Evolutionary conservation across 345 rosid genomes (phyloP), one percentile per base, ranked within the genome.

Genomic region (Rhodamnia argentea): DNA sequence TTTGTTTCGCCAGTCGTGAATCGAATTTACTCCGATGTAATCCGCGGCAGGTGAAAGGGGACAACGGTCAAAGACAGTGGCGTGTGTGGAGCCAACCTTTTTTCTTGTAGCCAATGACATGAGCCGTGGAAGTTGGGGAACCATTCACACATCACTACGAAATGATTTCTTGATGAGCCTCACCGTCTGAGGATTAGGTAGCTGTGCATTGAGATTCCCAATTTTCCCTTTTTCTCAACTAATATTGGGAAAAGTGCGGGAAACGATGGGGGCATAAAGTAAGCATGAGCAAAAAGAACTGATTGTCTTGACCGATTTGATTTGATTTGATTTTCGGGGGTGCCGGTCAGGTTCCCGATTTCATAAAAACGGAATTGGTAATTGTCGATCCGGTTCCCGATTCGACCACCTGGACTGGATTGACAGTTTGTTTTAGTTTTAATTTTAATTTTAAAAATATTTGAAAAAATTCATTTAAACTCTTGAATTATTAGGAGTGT

Each of bases 321-420:
- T 10, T 10, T 2, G 12, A 10, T 50, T 50, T 50, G 40, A 37
- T 37, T 44, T 44, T 5, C 47, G 9, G 6, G 1, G 1, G 9
- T 7, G 7, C 47, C 9, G 6, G 7, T 44, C 51, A 1, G 51
- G 11, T 9, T 47, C 11, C 11, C 51, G 13, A 50, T 11, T 50
- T 2, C 52, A 50, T 50, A 50, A 50, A 50, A 50, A 2, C 4
- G 52, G 13, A 4, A 50, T 2, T 4, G 0, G 13, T 50, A 50
- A 11, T 50, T 50, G 4, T 11, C 4, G 3, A 4, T 51, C 4
- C 0, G 4, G 14, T 51, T 51, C 0, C 13, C 14, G 2, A 4
- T 51, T 51, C 4, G 14, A 12, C 52, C 52, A 51, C 14, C 12
- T 11, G 14, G 4, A 51, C 4, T 14, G 11, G 2, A 50, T 50